phyloP scores from a whole-genome alignment of 345 rosid species.

The Euphorbia lathyris region DNA sequence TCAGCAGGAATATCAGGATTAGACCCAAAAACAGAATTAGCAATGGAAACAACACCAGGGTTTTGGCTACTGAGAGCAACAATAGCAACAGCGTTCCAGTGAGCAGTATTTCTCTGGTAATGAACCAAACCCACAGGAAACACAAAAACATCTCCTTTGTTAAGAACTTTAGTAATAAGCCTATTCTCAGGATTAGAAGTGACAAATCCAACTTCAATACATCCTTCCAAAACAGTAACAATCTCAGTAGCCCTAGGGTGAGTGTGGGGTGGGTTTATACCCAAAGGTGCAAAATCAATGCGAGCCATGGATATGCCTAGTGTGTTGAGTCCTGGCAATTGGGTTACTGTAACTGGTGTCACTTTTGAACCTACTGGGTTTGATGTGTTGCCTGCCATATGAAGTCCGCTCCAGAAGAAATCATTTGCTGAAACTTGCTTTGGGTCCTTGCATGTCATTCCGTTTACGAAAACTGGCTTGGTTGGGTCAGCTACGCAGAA shows the following conservation, averaged over 20 bases:
- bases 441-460: conserved; percentile 11
- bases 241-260: conserved; percentile 11
- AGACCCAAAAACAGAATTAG: too few relatives aligned
- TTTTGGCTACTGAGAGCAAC: too few relatives aligned
- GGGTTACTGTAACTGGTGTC: conserved; percentile 6
- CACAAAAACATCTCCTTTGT: too few relatives aligned
- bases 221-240: neutral
- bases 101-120: too few relatives aligned
- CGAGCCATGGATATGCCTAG: conserved; percentile 9
- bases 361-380: conserved; percentile 9
- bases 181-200: conserved; percentile 13
- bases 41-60: too few relatives aligned
- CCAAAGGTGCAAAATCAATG: neutral
- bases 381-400: conserved; percentile 11
- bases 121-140: too few relatives aligned
- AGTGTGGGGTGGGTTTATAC: conserved; percentile 13
- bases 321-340: conserved; percentile 13
- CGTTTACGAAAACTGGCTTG: conserved; percentile 1
- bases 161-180: neutral
- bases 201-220: neutral
- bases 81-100: too few relatives aligned
- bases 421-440: neutral
- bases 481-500: conserved; percentile 10
- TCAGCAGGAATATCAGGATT: too few relatives aligned
- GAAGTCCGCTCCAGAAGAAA: conserved; percentile 4